A percentile compares a stretch with the other conserved stretches of the same genome.
phyloP scores from a whole-genome alignment of 495 filamentous ascomycete species.

The Achaetomiella virescens region DNA sequence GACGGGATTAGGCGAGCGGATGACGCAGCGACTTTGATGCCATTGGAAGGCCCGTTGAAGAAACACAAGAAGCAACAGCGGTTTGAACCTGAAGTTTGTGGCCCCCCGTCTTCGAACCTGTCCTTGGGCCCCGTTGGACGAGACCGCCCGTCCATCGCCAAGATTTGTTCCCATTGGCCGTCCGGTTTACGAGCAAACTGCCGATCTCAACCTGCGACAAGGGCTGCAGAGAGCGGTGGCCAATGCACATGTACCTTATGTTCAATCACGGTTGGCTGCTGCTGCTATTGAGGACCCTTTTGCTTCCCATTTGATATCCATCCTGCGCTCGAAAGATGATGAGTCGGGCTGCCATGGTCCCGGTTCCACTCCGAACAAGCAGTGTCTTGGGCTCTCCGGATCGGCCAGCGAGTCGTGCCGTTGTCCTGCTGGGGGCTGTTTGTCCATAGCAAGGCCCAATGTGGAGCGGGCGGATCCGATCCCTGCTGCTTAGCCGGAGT shows the following conservation, averaged over 20 bases:
- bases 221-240: neutral
- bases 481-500: neutral
- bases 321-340: no score
- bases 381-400: neutral
- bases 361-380: no score
- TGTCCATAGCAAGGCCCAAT: neutral
- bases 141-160: neutral
- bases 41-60: neutral
- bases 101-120: neutral
- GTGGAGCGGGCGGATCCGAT: slow-evolving; percentile 4
- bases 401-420: slow-evolving; percentile 4
- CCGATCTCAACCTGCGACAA: neutral
- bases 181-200: neutral
- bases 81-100: neutral
- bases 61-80: neutral
- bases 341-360: no score
- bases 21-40: neutral
- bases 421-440: neutral
- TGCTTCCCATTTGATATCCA: no score
- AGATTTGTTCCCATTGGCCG: neutral
- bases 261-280: no score
- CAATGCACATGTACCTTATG: neutral
- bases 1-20: neutral
- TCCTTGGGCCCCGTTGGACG: neutral
- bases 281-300: no score